Evolutionary conservation across 352 stramenopile genomes (phyloP).

Genomic region (Blastocystis sp.): DNA sequence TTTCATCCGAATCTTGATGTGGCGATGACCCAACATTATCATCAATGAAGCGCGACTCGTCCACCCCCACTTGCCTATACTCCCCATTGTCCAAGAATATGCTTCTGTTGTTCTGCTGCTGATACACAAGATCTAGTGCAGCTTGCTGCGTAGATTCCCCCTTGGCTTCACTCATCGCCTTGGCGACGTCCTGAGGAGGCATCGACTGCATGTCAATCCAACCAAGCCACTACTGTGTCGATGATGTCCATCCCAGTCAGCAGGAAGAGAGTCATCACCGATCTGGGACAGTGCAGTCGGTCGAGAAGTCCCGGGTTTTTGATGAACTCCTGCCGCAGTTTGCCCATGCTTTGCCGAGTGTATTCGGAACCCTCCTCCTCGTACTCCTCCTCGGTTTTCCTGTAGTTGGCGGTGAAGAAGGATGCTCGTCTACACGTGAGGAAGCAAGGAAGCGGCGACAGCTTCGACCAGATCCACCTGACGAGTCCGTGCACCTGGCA

Average conservation of each 20-base stretch:
- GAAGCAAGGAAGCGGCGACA: neutral
- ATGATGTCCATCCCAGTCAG: slow-evolving; percentile 12
- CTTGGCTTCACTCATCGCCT: neutral
- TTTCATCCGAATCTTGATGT: neutral
- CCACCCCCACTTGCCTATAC: neutral
- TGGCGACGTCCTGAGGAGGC: neutral
- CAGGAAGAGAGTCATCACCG: neutral
- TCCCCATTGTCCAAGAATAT: slow-evolving; percentile 17
- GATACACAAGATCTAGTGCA: slow-evolving; percentile 3
- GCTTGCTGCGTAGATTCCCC: neutral
- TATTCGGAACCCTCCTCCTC: neutral
- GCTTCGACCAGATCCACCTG: neutral
- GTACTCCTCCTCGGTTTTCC: neutral
- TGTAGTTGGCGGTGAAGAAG: neutral
- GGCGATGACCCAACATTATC: neutral
- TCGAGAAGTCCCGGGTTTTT: slow-evolving; percentile 2
- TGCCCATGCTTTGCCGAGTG: neutral
- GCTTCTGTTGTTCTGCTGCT: slow-evolving; percentile 20
- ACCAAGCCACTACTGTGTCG: neutral
- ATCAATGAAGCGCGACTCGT: neutral
- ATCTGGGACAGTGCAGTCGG: slow-evolving; percentile 19
- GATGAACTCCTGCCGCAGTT: neutral
- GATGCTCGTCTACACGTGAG: neutral
- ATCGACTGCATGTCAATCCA: neutral
- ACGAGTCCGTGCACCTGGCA: neutral